Percentiles rank a stretch among this genome's conserved stretches.
Evolutionary conservation across 306 rosid species (phyloP).

Genomic region (Sophora flavescens): DNA sequence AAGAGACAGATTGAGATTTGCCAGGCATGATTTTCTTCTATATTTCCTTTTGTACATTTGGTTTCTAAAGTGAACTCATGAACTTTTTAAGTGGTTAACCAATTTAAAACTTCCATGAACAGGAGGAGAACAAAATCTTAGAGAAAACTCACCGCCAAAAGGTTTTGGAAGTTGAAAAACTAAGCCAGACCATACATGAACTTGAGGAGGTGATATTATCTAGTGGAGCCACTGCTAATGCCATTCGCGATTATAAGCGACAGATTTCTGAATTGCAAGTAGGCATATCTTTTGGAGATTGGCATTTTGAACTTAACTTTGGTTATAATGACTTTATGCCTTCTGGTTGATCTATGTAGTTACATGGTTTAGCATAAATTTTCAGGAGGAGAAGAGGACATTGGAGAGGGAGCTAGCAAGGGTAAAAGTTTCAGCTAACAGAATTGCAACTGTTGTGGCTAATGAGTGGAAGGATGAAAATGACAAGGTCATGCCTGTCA

Average conservation of each 20-base stretch:
- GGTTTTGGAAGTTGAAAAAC: constrained; percentile 90
- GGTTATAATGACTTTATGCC: neutral
- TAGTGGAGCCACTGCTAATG: constrained; percentile 77
- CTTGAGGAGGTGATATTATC: constrained; percentile 90
- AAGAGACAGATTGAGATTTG: constrained; percentile 98
- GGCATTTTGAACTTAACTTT: constrained; percentile 9
- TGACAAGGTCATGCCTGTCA: constrained; percentile 93
- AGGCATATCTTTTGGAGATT: constrained; percentile 37
- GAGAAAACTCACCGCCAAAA: constrained; percentile 92
- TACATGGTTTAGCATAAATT: constrained; percentile 41
- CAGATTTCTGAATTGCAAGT: constrained; percentile 76
- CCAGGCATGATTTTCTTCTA: constrained; percentile 66
- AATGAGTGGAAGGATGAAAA: constrained; percentile 98
- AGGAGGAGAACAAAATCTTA: constrained; percentile 93
- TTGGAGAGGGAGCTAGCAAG: constrained; percentile 93
- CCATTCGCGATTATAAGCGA: constrained; percentile 76
- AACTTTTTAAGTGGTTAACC: constrained; percentile 3
- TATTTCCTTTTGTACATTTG: constrained; percentile 35
- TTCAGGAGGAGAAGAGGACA: constrained; percentile 91
- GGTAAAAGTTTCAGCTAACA: constrained; percentile 78
- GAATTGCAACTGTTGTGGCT: constrained; percentile 85
- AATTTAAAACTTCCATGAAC: constrained; percentile 47
- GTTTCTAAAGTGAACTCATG: neutral
- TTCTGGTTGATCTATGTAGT: constrained; percentile 32
- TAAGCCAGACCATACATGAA: constrained; percentile 85